These are phyloP conservation scores for Porphyrellus cyaneotinctus DNA, from an alignment of 768 basidiomycete genomes.

Conservation along the genomic window DNA sequence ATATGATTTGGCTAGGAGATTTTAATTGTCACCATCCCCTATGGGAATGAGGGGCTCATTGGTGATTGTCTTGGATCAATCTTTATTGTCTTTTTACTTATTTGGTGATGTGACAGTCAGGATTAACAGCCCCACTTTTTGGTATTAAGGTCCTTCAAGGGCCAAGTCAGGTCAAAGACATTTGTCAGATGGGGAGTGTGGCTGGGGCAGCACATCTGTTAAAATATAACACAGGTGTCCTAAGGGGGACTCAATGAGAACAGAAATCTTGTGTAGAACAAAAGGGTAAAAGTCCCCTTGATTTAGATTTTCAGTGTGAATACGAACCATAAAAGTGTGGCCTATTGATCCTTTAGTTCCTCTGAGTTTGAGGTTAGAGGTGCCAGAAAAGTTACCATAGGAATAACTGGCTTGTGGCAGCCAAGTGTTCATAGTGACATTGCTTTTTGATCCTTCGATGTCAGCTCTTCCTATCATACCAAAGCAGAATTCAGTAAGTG, in stretches of 20 bases:
- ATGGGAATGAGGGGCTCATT: too few relatives aligned
- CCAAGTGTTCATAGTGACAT: not conserved
- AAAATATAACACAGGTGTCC: conserved; percentile 79
- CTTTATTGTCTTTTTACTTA: conserved; percentile 77
- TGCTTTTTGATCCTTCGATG: conserved; percentile 2
- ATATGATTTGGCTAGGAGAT: conserved; percentile 22
- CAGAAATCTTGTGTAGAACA: conserved; percentile 72
- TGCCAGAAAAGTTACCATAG: conserved; percentile 3
- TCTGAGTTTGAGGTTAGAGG: not conserved
- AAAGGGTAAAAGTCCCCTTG: conserved; percentile 11
- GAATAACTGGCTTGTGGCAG: conserved; percentile 4
- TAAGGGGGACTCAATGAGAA: conserved; percentile 76
- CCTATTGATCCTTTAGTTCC: conserved; percentile 1
- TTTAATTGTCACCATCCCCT: conserved; percentile 34
- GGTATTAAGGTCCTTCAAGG: conserved; percentile 37
- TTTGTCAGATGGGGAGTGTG: conserved; percentile 81
- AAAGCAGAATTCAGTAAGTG: not conserved
- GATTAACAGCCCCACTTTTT: conserved; percentile 50
- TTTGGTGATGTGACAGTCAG: conserved; percentile 70
- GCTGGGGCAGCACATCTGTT: conserved; percentile 78
- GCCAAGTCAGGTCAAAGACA: conserved; percentile 71
- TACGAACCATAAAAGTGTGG: conserved; percentile 3
- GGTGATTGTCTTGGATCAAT: too few relatives aligned
- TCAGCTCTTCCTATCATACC: conserved; percentile 2
- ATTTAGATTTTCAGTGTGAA: conserved; percentile 4